phyloP scores from a whole-genome alignment of 495 filamentous ascomycete species.

The Rostrohypoxylon terebratum region DNA sequence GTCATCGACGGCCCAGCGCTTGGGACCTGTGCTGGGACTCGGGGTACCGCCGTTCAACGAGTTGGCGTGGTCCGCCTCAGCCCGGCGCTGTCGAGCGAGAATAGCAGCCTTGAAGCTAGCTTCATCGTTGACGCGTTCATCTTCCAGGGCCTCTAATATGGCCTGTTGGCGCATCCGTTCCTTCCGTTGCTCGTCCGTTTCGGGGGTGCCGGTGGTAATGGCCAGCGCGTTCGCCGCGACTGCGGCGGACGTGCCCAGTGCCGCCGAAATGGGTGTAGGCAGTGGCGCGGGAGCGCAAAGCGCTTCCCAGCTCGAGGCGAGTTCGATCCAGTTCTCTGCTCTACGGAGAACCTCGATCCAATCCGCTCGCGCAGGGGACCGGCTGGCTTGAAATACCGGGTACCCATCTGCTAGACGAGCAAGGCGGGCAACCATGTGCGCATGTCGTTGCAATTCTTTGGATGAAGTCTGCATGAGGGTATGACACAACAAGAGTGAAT shows the following conservation, averaged over 20 bases:
- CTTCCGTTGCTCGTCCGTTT: conserved; percentile 61
- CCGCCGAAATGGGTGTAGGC: conserved; percentile 54
- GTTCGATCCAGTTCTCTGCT: conserved; percentile 72
- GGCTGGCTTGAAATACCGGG: conserved; percentile 79
- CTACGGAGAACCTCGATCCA: conserved; percentile 81
- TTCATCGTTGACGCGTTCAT: conserved; percentile 74
- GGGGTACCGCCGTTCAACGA: conserved; percentile 32
- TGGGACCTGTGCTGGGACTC: conserved; percentile 55
- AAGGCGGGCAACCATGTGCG: conserved; percentile 80
- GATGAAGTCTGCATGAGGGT: conserved; percentile 77
- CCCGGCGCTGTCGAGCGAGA: conserved; percentile 66
- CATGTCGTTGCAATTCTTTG: conserved; percentile 79
- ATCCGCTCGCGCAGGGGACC: conserved; percentile 77
- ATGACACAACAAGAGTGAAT: conserved; percentile 78
- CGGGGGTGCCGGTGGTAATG: conserved; percentile 25
- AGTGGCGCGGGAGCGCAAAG: conserved; percentile 77
- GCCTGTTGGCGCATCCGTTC: conserved; percentile 72
- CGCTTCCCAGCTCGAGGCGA: conserved; percentile 72
- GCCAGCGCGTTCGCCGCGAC: conserved; percentile 38
- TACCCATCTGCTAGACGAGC: conserved; percentile 80
- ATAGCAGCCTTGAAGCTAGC: conserved; percentile 71
- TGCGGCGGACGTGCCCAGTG: conserved; percentile 35
- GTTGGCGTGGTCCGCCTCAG: conserved; percentile 52
- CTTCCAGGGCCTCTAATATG: conserved; percentile 71
- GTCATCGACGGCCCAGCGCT: conserved; percentile 73